Base-by-base conservation (phyloP, 2,329 filamentous ascomycete genomes). In the Fusarium tupiense region DNA sequence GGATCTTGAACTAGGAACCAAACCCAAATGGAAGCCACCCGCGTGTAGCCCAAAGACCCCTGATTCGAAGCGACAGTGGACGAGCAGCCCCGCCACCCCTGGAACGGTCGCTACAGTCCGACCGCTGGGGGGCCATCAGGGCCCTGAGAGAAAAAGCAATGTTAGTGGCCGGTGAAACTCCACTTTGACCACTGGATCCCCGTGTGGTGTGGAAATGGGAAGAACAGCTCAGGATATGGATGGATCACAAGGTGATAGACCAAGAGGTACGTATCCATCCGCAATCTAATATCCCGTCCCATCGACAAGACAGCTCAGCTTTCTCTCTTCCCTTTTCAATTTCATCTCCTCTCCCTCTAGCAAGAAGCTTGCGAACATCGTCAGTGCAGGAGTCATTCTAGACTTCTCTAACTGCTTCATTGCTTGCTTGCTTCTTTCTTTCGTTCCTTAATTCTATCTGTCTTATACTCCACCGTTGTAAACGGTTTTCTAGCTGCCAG, bases 281-380 rank as follows among this genome's bases (percentile, higher is more conserved):
- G 69, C 62, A 73, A 71, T 73, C 69, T 75, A 75, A 75, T 75
- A 75, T 74, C 72, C 72, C 67, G 67, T 70, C 47, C 67, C 52
- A 69, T 63, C 31, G 44, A 70, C 72, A 66, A 74, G 72, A 73
- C 72, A 75, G 72, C 72, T 75, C 65, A 68, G 64, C 66, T 68
- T 63, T 70, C 70, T 70, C 70, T 69, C 44, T 60, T 72, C 56
- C 59, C 54, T 54, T 67, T 67, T 19, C 41, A 61, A 52, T 69
- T 64, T 52, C 58, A 60, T 37, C 60, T 50, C 46, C 33, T 56
- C 53, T 71, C 41, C 61, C 49, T 69, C 61, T 61, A 44, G 31
- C 47, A 60, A 52, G 72, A 74, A 74, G 72, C 61, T 59, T 72
- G 58, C 61, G 56, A 62, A 67, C 63, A 64, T 52, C 49, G 57